These are phyloP conservation scores for Termitomyces sp. DNA, from an alignment of 768 basidiomycete genomes.

Conservation along the genomic window DNA sequence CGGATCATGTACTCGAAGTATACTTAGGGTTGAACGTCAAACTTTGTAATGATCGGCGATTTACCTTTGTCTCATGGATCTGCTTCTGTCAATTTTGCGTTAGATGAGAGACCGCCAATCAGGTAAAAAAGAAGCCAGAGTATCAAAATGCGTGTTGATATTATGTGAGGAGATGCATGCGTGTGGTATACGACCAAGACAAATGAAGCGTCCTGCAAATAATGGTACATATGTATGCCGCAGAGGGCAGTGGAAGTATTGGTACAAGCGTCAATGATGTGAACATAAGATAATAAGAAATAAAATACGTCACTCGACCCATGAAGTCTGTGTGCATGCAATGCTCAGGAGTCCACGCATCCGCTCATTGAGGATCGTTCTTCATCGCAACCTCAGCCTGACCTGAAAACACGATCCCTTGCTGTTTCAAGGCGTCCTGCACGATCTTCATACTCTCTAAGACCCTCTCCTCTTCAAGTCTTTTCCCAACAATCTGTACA, in stretches of 20 bases:
- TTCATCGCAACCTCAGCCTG: background rate
- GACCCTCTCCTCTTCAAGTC: constrained; percentile 71
- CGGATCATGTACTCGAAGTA: background rate
- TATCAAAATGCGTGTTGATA: background rate
- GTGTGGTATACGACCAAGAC: background rate
- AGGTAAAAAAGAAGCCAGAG: background rate
- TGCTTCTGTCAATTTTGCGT: background rate
- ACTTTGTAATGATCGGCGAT: background rate
- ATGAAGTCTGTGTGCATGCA: background rate
- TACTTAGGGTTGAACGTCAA: background rate
- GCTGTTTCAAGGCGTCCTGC: constrained; percentile 28
- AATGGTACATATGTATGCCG: background rate
- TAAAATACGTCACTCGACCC: constrained; percentile 5
- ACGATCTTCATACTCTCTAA: constrained; percentile 62
- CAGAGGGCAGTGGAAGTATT: background rate
- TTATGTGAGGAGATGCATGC: background rate
- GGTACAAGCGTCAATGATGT: background rate
- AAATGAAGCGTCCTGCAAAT: background rate
- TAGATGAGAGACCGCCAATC: background rate
- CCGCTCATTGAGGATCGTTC: background rate
- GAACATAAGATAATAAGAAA: constrained; percentile 10
- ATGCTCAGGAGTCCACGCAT: background rate
- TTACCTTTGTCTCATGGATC: background rate
- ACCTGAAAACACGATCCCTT: constrained; percentile 19
- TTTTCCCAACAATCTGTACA: constrained; percentile 56